These are phyloP conservation scores for Zea mays DNA, from an alignment of 176 grass and related monocot species.

Conservation along the genomic window Zm-B73-REFERENCE-NAM-5.0 NC_050097.1:209696501-209697000, in stretches of 20 bases:
- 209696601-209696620: background rate
- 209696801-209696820: background rate
- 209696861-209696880: background rate
- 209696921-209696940: conserved; percentile 2
- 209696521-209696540: background rate
- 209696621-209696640: background rate
- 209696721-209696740: background rate
- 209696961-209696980: background rate
- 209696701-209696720: background rate
- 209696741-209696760: background rate
- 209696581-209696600: background rate
- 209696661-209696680: background rate
- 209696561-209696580: background rate
- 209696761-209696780: background rate
- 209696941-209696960: background rate
- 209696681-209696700: background rate
- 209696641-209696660: background rate
- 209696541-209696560: background rate
- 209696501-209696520: background rate
- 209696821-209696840: background rate
- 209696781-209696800: background rate
- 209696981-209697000: background rate
- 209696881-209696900: background rate
- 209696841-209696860: background rate
- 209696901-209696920: background rate